Conservation (phyloP, 2,329 filamentous ascomycete genomes). For the Penicillium sp. region DNA sequence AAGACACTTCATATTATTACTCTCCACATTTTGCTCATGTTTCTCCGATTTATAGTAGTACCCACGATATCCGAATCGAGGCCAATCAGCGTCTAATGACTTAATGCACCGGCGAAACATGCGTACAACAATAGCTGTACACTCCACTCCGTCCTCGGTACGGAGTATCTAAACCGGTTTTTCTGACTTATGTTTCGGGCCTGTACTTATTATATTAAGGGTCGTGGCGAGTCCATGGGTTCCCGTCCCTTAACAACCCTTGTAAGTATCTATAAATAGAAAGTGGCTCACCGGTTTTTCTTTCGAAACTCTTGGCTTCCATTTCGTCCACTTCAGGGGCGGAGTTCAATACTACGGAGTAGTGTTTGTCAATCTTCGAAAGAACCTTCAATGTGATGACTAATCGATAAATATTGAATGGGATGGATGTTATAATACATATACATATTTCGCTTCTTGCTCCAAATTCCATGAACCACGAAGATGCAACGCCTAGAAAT, state of each 20-base stretch:
- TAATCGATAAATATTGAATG: neutral
- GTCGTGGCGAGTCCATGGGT: neutral
- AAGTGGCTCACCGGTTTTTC: neutral
- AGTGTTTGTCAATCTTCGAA: neutral
- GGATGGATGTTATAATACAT: neutral
- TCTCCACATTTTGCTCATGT: constrained; percentile 1
- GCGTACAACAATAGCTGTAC: neutral
- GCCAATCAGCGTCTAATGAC: constrained; percentile 4
- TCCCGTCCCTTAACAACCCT: neutral
- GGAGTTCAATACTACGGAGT: neutral
- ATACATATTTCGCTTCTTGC: constrained; percentile 6
- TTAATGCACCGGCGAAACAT: neutral
- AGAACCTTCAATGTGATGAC: neutral
- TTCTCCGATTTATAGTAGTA: constrained; percentile 1
- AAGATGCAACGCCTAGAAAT: constrained; percentile 5
- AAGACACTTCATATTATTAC: neutral
- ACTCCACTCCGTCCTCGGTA: too few relatives aligned
- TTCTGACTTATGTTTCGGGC: neutral
- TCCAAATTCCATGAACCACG: neutral
- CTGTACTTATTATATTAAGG: too few relatives aligned
- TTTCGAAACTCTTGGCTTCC: neutral
- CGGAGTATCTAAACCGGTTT: neutral
- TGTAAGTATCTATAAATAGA: neutral
- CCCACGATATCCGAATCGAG: constrained; percentile 4
- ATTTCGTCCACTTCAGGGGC: too few relatives aligned